phyloP scores from a whole-genome alignment of 192 early-diverging fungal species.

The Podila epicladia region DNA sequence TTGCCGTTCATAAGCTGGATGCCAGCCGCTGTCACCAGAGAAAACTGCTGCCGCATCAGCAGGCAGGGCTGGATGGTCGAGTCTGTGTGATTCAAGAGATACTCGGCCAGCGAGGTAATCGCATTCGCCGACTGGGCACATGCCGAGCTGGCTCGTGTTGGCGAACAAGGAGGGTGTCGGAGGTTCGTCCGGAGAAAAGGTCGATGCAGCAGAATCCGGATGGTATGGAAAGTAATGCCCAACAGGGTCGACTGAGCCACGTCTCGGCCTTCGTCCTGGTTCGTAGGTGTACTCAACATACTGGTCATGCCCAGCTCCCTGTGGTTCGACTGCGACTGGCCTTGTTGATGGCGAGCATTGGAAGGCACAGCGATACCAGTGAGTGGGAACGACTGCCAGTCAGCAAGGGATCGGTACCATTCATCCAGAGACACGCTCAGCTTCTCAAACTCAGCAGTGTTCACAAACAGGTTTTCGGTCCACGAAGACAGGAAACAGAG shows the following conservation, averaged over 20 bases:
- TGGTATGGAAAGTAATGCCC: conserved; percentile 36
- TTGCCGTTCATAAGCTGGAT: conserved; percentile 46
- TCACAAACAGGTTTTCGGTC: conserved; percentile 46
- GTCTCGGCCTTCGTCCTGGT: conserved; percentile 36
- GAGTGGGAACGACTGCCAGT: conserved; percentile 45
- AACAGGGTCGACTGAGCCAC: conserved; percentile 35
- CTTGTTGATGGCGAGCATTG: background rate
- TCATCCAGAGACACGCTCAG: conserved; percentile 33
- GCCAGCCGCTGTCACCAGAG: conserved; percentile 42
- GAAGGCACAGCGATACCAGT: conserved; percentile 14
- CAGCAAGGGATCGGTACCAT: conserved; percentile 34
- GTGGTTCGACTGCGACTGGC: background rate
- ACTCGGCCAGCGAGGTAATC: conserved; percentile 45
- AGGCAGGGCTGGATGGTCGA: conserved; percentile 33
- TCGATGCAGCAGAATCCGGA: conserved; percentile 40
- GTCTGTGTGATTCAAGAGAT: conserved; percentile 37
- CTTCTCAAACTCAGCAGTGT: conserved; percentile 43
- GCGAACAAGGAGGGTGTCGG: conserved; percentile 41
- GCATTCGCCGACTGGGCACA: conserved; percentile 51
- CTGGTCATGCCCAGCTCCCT: background rate
- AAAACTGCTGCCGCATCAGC: conserved; percentile 47
- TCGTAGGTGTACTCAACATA: conserved; percentile 1
- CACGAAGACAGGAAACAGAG: conserved; percentile 39
- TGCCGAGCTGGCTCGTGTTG: conserved; percentile 32
- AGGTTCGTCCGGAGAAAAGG: conserved; percentile 45